Base-by-base conservation (phyloP, 768 basidiomycete species). In the Serendipita vermifera region DNA sequence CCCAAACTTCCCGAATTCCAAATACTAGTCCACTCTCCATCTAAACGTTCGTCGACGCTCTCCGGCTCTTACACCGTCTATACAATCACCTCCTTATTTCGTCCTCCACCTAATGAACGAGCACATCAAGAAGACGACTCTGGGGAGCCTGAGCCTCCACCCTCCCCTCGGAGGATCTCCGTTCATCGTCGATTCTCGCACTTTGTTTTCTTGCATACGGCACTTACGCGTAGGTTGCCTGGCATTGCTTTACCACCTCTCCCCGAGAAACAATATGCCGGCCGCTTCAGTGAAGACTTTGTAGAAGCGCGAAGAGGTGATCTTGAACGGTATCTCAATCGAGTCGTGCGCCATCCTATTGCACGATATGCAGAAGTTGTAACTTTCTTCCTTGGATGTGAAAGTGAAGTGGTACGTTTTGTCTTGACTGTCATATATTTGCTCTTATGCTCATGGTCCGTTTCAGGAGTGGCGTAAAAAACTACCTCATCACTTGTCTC, bases 171-270 rank as follows among this genome's bases (percentile, higher is more conserved):
- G 7, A 72, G 79, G 31, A 77, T 90, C 58, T 88, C 83, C 0
- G 88, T 91, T 33, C 74, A 83, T 33, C 76, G 89, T 9, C 81
- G 89, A 5, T 93, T 86, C 70, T 88, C 87, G 3, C 85, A 91
- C 58, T 93, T 93, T 62, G 79, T 83, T 26, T 74, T 82, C 51
- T 73, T 93, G 29, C 83, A 89, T 60, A 80, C 83, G 2, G 79
- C 82, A 6, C 69, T 93, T 46, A 72, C 75, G 17, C 72, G 80
- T 22, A 74, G 82, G 5, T 76, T 89, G 3, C 85, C 86, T 4
- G 85, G 85, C 0, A 78, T 91, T 27, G 81, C 80, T 3, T 72
- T 92, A 2, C 87, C 89, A 0, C 84, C 86, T 0, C 73, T 92
- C 5, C 89, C 89, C 0, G 87, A 88, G 65, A 90, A 90, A 64